These are phyloP conservation scores for Sugiyamaella xylanicola DNA, from an alignment of 1,139 yeast genomes.

Conservation along the genomic window DNA sequence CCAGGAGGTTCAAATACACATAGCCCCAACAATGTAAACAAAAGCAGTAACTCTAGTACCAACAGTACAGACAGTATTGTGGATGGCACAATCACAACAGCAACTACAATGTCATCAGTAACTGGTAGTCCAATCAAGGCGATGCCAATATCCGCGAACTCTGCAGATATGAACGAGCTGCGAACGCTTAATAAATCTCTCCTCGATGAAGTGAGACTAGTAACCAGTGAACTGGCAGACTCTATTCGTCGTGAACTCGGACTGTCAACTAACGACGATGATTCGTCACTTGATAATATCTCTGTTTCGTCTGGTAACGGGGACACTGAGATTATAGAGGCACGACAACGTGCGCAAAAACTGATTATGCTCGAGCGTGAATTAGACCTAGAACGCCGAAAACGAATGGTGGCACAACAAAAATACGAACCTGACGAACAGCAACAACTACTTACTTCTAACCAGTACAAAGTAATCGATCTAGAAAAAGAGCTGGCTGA, in stretches of 20 bases:
- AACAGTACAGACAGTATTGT: constrained; percentile 5
- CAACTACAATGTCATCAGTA: constrained; percentile 14
- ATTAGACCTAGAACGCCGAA: constrained; percentile 41
- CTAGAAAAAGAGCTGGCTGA: constrained; percentile 34
- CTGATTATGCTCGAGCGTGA: constrained; percentile 36
- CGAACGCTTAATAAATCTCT: constrained; percentile 32
- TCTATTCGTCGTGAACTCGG: constrained; percentile 43
- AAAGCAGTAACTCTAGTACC: constrained; percentile 12
- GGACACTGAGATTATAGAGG: constrained; percentile 8
- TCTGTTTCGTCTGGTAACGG: constrained; percentile 13
- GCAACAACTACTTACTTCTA: constrained; percentile 16
- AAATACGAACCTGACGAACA: constrained; percentile 20
- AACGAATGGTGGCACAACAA: constrained; percentile 37
- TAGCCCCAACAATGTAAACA: background rate
- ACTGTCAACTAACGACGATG: constrained; percentile 28
- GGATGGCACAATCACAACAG: constrained; percentile 8
- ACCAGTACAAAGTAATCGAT: constrained; percentile 29
- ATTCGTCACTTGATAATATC: constrained; percentile 1
- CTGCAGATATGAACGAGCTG: constrained; percentile 22
- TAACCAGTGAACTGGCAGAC: constrained; percentile 45
- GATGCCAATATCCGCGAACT: background rate
- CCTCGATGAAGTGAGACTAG: constrained; percentile 41
- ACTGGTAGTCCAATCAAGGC: constrained; percentile 12
- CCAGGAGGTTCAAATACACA: background rate
- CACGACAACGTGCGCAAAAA: constrained; percentile 30